Base-by-base conservation (phyloP, 75 land plant genomes). In the Selaginella moellendorffii region DNA sequence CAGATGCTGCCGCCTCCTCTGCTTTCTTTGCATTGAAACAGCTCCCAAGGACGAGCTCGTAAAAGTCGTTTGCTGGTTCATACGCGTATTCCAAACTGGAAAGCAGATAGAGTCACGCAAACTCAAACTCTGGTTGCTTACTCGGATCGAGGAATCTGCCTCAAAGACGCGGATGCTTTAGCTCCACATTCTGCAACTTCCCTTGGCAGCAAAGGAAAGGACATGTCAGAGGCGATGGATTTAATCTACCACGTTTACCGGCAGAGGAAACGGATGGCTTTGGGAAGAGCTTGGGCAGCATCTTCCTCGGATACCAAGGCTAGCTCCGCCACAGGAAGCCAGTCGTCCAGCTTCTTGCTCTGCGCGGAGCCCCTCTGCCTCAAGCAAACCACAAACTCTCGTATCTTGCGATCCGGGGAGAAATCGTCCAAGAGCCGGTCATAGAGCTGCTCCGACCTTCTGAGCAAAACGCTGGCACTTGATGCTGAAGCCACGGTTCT, bases 311-410 rank as follows among this genome's bases (percentile, higher is more conserved):
- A 71, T 26, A 71, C 74, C 63, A 71, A 27, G 21, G 69, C 74
- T 54, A 71, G 74, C 63, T 71, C 74, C 2, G 74, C 74, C 1
- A 71, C 74, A 22, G 74, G 74, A 58, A 71, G 74, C 74, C 74
- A 71, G 28, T 71, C 74, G 22, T 65, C 74, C 62, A 71, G 19
- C 30, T 27, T 66, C 17, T 18, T 36, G 26, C 30, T 25, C 21
- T 28, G 29, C 27, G 30, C 65, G 23, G 24, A 42, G 29, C 23
- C 71, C 62, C 31, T 71, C 58, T 71, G 74, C 23, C 72, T 64
- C 52, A 71, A 61, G 29, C 74, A 71, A 14, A 71, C 54, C 21
- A 71, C 69, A 36, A 65, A 71, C 51, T 71, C 74, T 0, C 74
- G 69, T 21, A 71, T 58, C 2, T 71, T 65, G 21, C 74, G 67